phyloP scores from a whole-genome alignment of 2,329 filamentous ascomycete species.

The Trichoderma sp. region DNA sequence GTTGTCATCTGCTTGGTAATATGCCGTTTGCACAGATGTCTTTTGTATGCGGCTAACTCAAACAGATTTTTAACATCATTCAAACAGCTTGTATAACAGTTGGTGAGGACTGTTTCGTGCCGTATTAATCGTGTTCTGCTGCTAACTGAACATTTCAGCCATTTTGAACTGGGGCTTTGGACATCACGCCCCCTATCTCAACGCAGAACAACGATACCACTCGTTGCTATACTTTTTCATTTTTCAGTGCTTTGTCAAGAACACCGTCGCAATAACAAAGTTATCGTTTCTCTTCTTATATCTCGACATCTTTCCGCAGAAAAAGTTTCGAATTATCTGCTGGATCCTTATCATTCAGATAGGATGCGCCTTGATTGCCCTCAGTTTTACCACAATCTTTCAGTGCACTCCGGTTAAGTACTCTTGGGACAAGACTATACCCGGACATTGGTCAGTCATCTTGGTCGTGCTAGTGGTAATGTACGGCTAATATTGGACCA shows the following conservation, averaged over 20 bases:
- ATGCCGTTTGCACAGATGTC: background rate
- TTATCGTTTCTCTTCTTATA: constrained; percentile 9
- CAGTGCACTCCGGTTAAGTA: constrained; percentile 3
- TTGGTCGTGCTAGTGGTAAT: background rate
- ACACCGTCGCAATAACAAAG: constrained; percentile 9
- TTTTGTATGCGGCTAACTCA: background rate
- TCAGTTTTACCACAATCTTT: constrained; percentile 11
- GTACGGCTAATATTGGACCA: background rate
- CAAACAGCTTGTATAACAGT: background rate
- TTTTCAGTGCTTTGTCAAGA: constrained; percentile 12
- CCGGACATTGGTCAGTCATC: background rate
- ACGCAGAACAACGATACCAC: constrained; percentile 5
- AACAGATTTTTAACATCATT: constrained; percentile 5
- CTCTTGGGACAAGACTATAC: constrained; percentile 10
- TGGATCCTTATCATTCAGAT: constrained; percentile 2
- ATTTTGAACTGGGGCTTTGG: constrained; percentile 11
- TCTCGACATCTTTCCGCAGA: constrained; percentile 13
- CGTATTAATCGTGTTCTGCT: background rate
- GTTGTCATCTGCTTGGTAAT: constrained; percentile 11
- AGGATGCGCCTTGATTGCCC: background rate
- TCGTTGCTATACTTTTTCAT: constrained; percentile 14
- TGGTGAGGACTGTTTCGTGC: background rate
- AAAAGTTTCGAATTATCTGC: background rate
- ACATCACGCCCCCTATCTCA: constrained; percentile 7
- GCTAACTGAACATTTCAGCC: background rate